Evolutionary conservation across 2,329 filamentous ascomycete species (phyloP).

Genomic region (Trichoderma sp.): DNA sequence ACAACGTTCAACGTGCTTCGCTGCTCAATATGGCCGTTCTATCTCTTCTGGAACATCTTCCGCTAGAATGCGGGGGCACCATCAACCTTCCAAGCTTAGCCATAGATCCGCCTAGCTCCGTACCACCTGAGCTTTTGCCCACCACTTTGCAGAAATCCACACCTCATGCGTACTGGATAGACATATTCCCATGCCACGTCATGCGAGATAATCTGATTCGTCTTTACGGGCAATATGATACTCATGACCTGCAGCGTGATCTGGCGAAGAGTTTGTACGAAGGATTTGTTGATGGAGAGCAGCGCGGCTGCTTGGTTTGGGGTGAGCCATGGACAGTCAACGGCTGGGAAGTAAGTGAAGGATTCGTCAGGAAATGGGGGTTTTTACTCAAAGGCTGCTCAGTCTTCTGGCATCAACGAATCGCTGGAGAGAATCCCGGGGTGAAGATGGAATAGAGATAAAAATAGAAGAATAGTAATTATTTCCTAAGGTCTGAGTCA

Average conservation of each 20-base stretch:
- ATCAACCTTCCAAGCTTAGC: constrained; percentile 2
- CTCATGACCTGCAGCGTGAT: background rate
- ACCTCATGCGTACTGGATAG: constrained; percentile 3
- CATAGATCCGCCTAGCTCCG: background rate
- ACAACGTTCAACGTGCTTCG: constrained; percentile 1
- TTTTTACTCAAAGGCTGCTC: background rate
- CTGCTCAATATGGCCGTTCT: background rate
- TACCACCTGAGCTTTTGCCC: background rate
- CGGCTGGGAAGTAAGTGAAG: background rate
- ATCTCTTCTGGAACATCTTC: background rate
- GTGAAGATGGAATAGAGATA: background rate
- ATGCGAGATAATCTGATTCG: constrained; percentile 1
- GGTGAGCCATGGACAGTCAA: background rate
- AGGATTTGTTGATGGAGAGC: background rate
- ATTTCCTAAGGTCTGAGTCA: background rate
- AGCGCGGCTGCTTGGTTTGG: background rate
- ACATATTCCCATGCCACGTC: background rate
- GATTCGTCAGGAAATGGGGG: background rate
- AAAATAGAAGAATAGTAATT: background rate
- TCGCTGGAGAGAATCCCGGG: background rate
- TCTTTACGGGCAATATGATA: background rate
- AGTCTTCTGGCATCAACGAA: background rate
- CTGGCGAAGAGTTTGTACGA: background rate
- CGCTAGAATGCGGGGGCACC: background rate
- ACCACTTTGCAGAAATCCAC: background rate